Evolutionary conservation across 257 asterid genomes (phyloP).

Genomic region (Sherardia arvensis): DNA sequence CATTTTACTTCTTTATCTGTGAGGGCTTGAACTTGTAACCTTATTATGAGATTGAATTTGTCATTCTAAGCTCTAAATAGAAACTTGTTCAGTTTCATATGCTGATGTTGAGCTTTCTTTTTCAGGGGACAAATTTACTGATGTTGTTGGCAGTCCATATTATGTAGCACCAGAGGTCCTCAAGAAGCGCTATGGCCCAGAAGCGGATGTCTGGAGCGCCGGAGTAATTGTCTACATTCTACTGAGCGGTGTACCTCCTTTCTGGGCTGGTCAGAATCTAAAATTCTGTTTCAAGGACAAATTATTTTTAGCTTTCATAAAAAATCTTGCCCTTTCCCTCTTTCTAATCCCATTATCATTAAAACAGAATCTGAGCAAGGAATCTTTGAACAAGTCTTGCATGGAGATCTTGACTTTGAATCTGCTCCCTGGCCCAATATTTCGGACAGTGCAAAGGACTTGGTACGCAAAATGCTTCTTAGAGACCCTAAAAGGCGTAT

Average conservation of each 20-base stretch:
- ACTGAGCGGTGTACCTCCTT: slow-evolving; percentile 96
- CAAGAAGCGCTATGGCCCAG: slow-evolving; percentile 76
- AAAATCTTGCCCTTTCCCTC: not conserved
- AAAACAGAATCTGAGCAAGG: slow-evolving; percentile 72
- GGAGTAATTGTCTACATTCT: slow-evolving; percentile 91
- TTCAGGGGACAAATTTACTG: slow-evolving; percentile 68
- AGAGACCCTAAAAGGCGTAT: slow-evolving; percentile 81
- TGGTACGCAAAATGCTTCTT: slow-evolving; percentile 80
- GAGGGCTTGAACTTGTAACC: not conserved
- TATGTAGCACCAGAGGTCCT: slow-evolving; percentile 98
- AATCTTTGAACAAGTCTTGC: slow-evolving; percentile 86
- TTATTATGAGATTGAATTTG: not conserved
- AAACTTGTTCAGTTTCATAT: not conserved
- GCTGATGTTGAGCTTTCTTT: not conserved
- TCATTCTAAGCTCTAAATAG: not conserved
- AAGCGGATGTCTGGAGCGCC: slow-evolving; percentile 97
- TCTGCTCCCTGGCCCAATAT: slow-evolving; percentile 98
- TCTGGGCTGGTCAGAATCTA: slow-evolving; percentile 78
- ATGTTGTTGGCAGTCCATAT: slow-evolving; percentile 95
- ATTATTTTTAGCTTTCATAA: not conserved
- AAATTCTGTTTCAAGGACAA: not conserved
- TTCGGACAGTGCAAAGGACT: slow-evolving; percentile 79
- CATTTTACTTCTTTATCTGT: not conserved
- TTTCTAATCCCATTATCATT: not conserved
- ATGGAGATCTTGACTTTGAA: slow-evolving; percentile 81